These are phyloP conservation scores for Chlamydomonas incerta DNA, from an alignment of 139 green algal species.

Conservation along the genomic window DNA sequence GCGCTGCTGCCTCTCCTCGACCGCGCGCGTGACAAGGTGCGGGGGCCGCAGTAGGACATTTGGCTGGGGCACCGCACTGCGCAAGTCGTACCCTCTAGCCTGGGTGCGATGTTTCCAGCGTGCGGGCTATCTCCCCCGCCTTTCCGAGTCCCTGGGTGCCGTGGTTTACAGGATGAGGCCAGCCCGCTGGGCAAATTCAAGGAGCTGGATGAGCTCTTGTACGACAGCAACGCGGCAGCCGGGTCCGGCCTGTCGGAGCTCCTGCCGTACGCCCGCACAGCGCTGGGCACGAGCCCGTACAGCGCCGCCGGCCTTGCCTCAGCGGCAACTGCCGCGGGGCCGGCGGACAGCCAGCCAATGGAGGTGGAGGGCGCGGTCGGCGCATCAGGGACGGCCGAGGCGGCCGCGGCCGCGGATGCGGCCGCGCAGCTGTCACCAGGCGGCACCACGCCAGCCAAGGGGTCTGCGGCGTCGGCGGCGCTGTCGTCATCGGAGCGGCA, in stretches of 20 bases:
- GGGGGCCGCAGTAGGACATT: neutral
- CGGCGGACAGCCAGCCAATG: neutral
- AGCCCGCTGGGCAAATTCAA: slow-evolving; percentile 27
- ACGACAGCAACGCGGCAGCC: neutral
- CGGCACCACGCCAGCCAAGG: neutral
- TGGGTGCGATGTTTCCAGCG: no score
- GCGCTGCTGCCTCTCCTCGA: slow-evolving; percentile 73
- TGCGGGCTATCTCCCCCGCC: neutral
- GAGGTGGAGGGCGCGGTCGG: no score
- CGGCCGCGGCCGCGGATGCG: neutral
- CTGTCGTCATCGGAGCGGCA: no score
- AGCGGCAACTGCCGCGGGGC: neutral
- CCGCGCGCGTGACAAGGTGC: slow-evolving; percentile 42
- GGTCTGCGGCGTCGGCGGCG: no score
- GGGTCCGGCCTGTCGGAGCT: neutral
- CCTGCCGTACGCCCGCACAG: neutral
- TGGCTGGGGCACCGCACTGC: neutral
- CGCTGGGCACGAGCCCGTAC: neutral
- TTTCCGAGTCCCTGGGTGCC: neutral
- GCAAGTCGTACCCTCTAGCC: neutral
- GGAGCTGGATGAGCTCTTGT: slow-evolving; percentile 25
- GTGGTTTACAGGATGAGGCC: neutral
- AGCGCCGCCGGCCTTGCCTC: neutral
- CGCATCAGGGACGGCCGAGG: no score
- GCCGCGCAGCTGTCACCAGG: neutral